Base-by-base conservation (phyloP, 2,329 filamentous ascomycete genomes). In the Rutstroemia sp. region DNA sequence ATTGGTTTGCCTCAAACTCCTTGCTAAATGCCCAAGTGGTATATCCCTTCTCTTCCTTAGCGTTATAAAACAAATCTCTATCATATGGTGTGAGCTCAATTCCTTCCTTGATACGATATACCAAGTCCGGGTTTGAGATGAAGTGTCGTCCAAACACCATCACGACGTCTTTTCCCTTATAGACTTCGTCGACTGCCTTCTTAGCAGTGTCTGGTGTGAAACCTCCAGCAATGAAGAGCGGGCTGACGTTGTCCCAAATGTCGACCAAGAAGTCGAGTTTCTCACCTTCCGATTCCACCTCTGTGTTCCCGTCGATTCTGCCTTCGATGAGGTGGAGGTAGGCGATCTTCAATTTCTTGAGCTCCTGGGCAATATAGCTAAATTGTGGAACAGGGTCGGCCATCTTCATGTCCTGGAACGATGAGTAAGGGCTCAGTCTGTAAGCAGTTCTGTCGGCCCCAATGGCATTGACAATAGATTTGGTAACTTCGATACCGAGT, bases 391-490 rank as follows among this genome's bases (percentile, higher is more conserved):
- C 65, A 0, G 84, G 83, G 46, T 88, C 75, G 0, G 69, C 61
- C 81, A 87, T 86, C 34, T 72, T 71, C 83, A 88, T 85, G 34
- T 77, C 77, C 58, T 87, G 81, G 71, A 83, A 87, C 0, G 71
- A 70, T 50, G 76, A 79, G 71, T 76, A 87, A 0, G 85, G 85
- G 6, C 75, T 80, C 2, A 88, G 68, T 1, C 85, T 77, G 30
- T 87, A 77, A 1, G 75, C 80, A 2, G 77, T 74, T 12, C 73
- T 73, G 1, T 83, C 76, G 0, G 76, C 66, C 0, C 83, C 83
- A 14, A 81, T 69, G 0, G 79, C 76, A 0, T 72, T 69, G 0
- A 71, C 69, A 3, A 81, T 75, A 0, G 78, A 78, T 44, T 77
- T 72, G 0, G 78, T 71, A 16, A 81, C 75, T 61, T 83, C 80